These are phyloP conservation scores for Talaromyces sp. DNA, from an alignment of 2,329 filamentous ascomycete species.

Conservation along the genomic window DNA sequence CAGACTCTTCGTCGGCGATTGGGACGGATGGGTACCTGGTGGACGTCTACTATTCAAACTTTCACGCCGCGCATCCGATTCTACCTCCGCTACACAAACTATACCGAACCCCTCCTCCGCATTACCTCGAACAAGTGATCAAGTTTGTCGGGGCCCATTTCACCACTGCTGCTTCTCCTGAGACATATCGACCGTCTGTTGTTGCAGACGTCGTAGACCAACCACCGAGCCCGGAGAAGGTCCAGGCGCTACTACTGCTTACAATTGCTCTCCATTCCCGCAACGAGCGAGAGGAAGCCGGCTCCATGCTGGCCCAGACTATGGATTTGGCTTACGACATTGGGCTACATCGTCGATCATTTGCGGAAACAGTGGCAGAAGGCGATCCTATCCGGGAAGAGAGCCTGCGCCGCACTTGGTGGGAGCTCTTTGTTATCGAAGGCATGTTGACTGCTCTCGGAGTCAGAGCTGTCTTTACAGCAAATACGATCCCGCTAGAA, in stretches of 20 bases:
- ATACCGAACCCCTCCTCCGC: constrained; percentile 33
- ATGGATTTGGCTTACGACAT: constrained; percentile 70
- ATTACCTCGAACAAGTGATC: constrained; percentile 50
- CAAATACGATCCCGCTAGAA: constrained; percentile 63
- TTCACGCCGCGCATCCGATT: constrained; percentile 54
- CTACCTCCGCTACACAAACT: constrained; percentile 45
- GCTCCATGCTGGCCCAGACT: constrained; percentile 61
- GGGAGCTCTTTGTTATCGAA: constrained; percentile 77
- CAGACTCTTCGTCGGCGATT: constrained; percentile 29
- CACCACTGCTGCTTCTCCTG: constrained; percentile 40
- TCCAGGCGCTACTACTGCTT: constrained; percentile 74
- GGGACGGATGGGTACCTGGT: constrained; percentile 39
- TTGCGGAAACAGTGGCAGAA: constrained; percentile 58
- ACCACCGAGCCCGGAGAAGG: constrained; percentile 54
- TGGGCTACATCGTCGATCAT: constrained; percentile 66
- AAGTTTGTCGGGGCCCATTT: constrained; percentile 55
- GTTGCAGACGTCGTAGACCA: constrained; percentile 27
- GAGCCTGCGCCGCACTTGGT: constrained; percentile 85
- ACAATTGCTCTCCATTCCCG: constrained; percentile 73
- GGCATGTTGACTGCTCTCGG: constrained; percentile 72
- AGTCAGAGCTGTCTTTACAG: constrained; percentile 49
- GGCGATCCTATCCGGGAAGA: constrained; percentile 69
- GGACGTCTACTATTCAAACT: constrained; percentile 52
- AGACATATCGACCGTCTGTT: constrained; percentile 37
- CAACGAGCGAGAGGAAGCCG: constrained; percentile 64